Base-by-base conservation (phyloP, 2,329 filamentous ascomycete genomes). In the Mycosphaerella sp. region DNA sequence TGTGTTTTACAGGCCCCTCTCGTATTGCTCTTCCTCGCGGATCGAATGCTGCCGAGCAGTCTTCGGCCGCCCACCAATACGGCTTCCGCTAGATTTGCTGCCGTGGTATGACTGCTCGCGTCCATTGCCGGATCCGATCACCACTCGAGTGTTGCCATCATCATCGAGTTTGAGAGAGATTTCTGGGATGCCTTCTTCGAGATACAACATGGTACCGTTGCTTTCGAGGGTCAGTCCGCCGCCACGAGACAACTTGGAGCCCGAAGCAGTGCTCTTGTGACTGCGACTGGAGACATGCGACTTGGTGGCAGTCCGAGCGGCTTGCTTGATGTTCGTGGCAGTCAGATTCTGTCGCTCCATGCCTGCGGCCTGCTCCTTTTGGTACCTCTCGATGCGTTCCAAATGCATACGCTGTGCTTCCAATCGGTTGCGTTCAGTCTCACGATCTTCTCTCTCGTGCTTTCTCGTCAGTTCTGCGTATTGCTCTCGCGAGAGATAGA, bases 351-450 rank as follows among this genome's bases (percentile, higher is more conserved):
- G 46, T 1, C 52, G 46, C 21, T 56, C 55, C 10, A 50, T 10
- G 21, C 44, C 53, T 32, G 62, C 64, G 25, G 55, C 45, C 35
- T 57, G 51, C 7, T 51, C 46, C n/a, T 55, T 49, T 47, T 65
- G 63, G 30, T 66, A 65, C n/a, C 52, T 55, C 18, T 61, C 62
- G 13, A 59, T 52, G n/a, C 44, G 52, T 25, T 62, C 63, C 28
- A 52, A 41, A 5, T 41, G 14, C 42, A 55, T 30, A 13, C 54
- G 50, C 18, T 51, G 45, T 21, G 50, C 37, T 16, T 50, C 43
- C 8, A 36, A 14, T 13, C 44, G 44, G 30, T 53, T 46, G 34
- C 34, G 41, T 53, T 42, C 48, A 49, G 18, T 39, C 21, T 54
- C 46, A 12, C 37, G 39, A 8, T 61, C 50, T 27, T 60, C 50